Conservation (phyloP, 2,329 filamentous ascomycete species). For the Aspergillus quadrilineatus region DNA sequence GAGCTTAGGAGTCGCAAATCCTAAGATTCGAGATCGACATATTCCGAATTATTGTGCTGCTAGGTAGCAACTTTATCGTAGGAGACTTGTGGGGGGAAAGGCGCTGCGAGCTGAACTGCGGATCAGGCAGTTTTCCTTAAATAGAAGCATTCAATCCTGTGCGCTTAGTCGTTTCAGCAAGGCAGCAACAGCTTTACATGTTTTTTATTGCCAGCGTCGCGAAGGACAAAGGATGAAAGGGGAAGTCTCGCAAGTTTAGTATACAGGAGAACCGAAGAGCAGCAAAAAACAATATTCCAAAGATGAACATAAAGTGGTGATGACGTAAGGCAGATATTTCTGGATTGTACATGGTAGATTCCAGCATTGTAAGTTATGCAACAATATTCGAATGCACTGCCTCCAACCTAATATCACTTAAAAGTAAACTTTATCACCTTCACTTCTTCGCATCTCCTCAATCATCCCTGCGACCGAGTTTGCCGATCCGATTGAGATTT, state of each 20-base stretch:
- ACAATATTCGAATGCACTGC: neutral
- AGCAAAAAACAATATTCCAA: neutral
- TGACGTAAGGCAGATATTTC: conserved; percentile 4
- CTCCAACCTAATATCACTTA: neutral
- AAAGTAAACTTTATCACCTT: neutral
- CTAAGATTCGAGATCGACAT: too few relatives aligned
- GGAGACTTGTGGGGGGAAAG: neutral
- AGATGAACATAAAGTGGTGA: neutral
- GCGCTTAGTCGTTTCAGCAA: neutral
- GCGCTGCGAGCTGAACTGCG: neutral
- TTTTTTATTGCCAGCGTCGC: neutral
- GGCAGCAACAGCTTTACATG: neutral
- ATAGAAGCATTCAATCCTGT: neutral
- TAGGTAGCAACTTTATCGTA: neutral
- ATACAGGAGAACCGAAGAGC: neutral
- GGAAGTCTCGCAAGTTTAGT: neutral
- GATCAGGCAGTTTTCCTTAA: neutral
- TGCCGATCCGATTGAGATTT: conserved; percentile 3
- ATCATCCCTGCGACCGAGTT: neutral
- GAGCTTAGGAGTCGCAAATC: neutral
- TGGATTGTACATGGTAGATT: neutral
- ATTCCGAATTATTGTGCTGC: too few relatives aligned
- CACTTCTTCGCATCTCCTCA: neutral
- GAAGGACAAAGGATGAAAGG: neutral
- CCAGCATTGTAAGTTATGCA: conserved; percentile 1